Conservation (phyloP, 179 eudicot genomes). For the Silene coronaria region DNA sequence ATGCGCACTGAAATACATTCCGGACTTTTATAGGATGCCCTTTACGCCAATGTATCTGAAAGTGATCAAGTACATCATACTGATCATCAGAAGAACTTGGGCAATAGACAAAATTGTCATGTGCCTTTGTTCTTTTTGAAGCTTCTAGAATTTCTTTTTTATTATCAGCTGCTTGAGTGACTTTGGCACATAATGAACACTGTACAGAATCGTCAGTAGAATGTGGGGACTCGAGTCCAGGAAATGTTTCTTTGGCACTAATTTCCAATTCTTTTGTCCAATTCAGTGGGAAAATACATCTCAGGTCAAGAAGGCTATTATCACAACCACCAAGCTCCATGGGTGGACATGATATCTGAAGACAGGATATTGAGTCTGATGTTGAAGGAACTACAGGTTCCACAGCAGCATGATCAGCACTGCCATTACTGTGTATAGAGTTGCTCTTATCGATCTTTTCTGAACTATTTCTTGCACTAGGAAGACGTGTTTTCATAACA, state of each 20-base stretch:
- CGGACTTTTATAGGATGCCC: conserved; percentile 85
- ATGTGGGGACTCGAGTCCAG: conserved; percentile 37
- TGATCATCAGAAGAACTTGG: conserved; percentile 48
- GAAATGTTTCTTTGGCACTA: conserved; percentile 48
- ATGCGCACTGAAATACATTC: conserved; percentile 37
- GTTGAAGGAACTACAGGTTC: conserved; percentile 22
- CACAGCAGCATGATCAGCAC: conserved; percentile 22
- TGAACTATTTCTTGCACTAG: conserved; percentile 24
- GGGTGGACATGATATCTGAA: conserved; percentile 60
- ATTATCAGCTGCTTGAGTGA: conserved; percentile 23
- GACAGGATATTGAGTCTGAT: conserved; percentile 37
- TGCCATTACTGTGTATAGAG: conserved; percentile 20
- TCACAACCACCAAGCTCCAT: conserved; percentile 69
- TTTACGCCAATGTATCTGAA: conserved; percentile 79
- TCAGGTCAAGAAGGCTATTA: conserved; percentile 55
- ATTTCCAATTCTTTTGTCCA: conserved; percentile 66
- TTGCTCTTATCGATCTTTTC: conserved; percentile 19
- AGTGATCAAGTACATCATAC: conserved; percentile 49
- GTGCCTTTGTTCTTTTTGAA: conserved; percentile 37
- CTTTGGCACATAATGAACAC: conserved; percentile 42
- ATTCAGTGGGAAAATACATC: conserved; percentile 49
- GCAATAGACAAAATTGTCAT: conserved; percentile 56
- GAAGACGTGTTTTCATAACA: conserved; percentile 11
- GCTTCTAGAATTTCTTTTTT: conserved; percentile 38
- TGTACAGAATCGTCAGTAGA: conserved; percentile 32